These are phyloP conservation scores for Colletotrichum sp. DNA, from an alignment of 2,329 filamentous ascomycete species.

Conservation along the genomic window DNA sequence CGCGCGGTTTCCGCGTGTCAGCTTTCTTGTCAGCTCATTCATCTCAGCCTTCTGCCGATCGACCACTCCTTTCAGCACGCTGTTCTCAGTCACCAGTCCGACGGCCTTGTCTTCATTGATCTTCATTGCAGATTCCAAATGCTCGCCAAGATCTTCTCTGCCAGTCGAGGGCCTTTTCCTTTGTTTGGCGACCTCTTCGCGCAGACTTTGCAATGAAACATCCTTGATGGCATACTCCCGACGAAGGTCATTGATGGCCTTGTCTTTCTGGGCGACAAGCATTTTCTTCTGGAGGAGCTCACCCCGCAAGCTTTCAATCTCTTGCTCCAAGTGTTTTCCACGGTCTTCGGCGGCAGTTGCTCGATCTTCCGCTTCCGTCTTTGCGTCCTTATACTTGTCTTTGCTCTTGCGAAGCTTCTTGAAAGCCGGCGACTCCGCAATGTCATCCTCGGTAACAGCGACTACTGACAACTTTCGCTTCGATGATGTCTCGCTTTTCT, in stretches of 20 bases:
- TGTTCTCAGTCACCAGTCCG: not conserved
- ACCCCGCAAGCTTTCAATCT: not conserved
- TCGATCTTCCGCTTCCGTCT: not conserved
- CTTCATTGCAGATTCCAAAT: not conserved
- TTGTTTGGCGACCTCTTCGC: not conserved
- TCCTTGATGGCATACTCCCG: not conserved
- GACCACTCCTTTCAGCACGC: not conserved
- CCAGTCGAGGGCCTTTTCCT: not conserved
- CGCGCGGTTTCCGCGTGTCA: too few relatives aligned
- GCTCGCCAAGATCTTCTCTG: not conserved
- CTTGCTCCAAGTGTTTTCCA: not conserved
- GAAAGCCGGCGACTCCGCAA: not conserved
- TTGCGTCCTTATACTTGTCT: not conserved
- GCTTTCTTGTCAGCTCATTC: too few relatives aligned
- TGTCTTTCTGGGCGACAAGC: not conserved
- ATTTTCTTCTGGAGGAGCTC: not conserved
- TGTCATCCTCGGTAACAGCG: not conserved
- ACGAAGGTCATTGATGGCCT: not conserved
- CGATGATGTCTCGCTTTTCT: not conserved
- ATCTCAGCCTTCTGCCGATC: not conserved
- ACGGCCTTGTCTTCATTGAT: not conserved
- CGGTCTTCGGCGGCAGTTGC: not conserved
- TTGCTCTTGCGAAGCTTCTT: not conserved
- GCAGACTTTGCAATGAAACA: not conserved
- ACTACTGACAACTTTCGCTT: not conserved